Conservation (phyloP, 2,329 filamentous ascomycete species). For the Colletotrichum brevisporum region DNA sequence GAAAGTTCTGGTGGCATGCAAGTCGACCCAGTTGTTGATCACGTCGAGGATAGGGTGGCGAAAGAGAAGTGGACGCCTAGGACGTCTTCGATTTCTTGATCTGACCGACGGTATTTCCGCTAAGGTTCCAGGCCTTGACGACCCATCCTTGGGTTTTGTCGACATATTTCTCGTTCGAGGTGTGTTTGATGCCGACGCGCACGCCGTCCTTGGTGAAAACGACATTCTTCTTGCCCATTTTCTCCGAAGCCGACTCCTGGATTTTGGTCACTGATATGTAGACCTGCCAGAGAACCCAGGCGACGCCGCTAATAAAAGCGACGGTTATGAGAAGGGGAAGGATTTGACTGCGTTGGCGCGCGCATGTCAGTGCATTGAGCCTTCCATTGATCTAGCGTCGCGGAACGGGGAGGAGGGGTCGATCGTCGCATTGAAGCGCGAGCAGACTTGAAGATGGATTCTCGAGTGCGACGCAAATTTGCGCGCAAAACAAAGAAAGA, state of each 20-base stretch:
- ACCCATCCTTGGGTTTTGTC: slow-evolving; percentile 80
- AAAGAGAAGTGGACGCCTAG: too few species aligned
- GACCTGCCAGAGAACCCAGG: slow-evolving; percentile 80
- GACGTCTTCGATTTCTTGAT: slow-evolving; percentile 28
- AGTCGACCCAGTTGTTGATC: background rate
- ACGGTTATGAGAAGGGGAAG: slow-evolving; percentile 78
- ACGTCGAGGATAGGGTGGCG: background rate
- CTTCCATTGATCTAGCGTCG: background rate
- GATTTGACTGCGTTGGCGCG: slow-evolving; percentile 63
- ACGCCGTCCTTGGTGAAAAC: slow-evolving; percentile 82
- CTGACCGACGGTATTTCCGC: slow-evolving; percentile 47
- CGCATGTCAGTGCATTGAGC: slow-evolving; percentile 12
- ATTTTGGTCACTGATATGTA: slow-evolving; percentile 78
- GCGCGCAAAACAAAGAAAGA: too few species aligned
- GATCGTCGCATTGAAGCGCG: too few species aligned
- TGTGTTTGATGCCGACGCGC: slow-evolving; percentile 78
- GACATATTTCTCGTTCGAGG: slow-evolving; percentile 78
- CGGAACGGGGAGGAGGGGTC: too few species aligned
- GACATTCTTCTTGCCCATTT: slow-evolving; percentile 83
- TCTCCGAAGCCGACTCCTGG: slow-evolving; percentile 73
- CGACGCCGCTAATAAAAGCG: slow-evolving; percentile 67
- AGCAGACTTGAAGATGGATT: too few species aligned
- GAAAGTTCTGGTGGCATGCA: background rate
- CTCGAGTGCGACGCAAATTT: too few species aligned
- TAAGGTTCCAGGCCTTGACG: slow-evolving; percentile 76